Conservation (phyloP, 139 green algal genomes). For the Dunaliella primolecta region DNA sequence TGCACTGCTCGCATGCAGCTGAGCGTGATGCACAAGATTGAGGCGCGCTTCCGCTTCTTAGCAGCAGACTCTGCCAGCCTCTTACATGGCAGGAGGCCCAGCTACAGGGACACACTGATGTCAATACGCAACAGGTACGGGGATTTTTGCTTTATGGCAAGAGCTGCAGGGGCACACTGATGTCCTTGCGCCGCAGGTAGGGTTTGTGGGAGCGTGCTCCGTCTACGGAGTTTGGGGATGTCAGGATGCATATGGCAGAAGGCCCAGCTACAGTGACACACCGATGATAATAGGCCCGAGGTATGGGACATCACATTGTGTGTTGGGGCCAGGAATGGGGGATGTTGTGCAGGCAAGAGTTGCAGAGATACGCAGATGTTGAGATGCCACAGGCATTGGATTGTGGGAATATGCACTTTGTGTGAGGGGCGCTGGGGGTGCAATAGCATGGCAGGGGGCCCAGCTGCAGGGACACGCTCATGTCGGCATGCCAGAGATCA, state of each 20-base stretch:
- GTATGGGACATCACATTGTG: constrained; percentile 28
- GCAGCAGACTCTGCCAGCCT: constrained; percentile 60
- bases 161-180: too few species aligned
- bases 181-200: too few species aligned
- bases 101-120: constrained; percentile 71
- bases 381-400: too few species aligned
- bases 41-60: constrained; percentile 76
- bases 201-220: too few species aligned
- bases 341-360: too few species aligned
- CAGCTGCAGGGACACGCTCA: constrained; percentile 65
- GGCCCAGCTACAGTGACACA: constrained; percentile 64
- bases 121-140: constrained; percentile 60
- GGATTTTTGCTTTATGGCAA: background rate
- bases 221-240: too few species aligned
- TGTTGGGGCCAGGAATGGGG: too few species aligned
- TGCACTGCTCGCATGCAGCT: constrained; percentile 3
- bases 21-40: constrained; percentile 59
- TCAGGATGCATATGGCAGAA: constrained; percentile 47
- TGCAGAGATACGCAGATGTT: too few species aligned
- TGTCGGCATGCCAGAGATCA: constrained; percentile 67
- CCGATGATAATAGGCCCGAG: constrained; percentile 67
- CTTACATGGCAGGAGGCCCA: constrained; percentile 57
- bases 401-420: too few species aligned
- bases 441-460: constrained; percentile 56
- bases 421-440: too few species aligned